A percentile compares a stretch with the other conserved stretches of the same genome.
Evolutionary conservation across 2,329 filamentous ascomycete genomes (phyloP).

Genomic region (Phaeosphaeria sp.): DNA sequence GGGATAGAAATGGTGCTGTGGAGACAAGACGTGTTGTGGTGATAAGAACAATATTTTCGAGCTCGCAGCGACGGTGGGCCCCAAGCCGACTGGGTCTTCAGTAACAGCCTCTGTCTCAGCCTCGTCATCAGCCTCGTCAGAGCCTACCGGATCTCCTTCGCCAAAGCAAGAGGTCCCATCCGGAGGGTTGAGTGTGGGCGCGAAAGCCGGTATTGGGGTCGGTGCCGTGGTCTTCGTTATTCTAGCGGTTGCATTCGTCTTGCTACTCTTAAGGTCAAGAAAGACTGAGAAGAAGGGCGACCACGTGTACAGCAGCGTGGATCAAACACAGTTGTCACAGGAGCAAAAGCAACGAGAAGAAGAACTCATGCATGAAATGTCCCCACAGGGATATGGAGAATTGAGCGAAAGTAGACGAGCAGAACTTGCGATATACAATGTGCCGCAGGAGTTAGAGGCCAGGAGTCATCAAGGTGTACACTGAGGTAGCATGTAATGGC

Average conservation of each 20-base stretch:
- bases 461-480: no score
- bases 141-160: background rate
- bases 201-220: conserved; percentile 13
- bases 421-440: no score
- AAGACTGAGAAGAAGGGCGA: no score
- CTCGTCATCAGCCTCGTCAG: background rate
- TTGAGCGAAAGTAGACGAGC: no score
- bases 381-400: no score
- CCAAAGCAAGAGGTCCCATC: background rate
- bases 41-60: conserved; percentile 1
- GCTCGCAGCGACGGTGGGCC: conserved; percentile 12
- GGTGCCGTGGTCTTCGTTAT: conserved; percentile 5
- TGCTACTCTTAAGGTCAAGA: no score
- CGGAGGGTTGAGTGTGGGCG: conserved; percentile 7
- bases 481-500: no score
- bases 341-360: no score
- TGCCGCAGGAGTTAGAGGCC: no score
- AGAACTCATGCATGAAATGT: no score
- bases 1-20: conserved; percentile 9
- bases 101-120: background rate
- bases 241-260: background rate
- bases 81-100: background rate
- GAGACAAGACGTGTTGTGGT: conserved; percentile 6
- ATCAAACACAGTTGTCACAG: no score
- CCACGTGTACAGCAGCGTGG: no score